Conservation (phyloP, 306 rosid species). For the Astragalus membranaceus region DNA sequence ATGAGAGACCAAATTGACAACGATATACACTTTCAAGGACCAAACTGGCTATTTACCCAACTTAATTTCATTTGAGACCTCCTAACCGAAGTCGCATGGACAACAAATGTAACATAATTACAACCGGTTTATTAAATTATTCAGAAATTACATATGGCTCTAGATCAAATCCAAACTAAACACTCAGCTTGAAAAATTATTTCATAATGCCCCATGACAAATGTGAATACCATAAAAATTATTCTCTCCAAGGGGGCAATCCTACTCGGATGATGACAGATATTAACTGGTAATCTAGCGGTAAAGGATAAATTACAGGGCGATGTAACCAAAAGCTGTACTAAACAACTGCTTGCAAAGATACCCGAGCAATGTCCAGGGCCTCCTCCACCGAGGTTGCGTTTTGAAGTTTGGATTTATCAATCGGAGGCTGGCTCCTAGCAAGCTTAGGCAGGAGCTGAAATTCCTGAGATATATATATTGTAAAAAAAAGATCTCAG, state of each 20-base stretch:
- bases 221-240: constrained; percentile 7
- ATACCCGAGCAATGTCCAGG: constrained; percentile 53
- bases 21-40: too few species aligned
- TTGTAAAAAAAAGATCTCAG: neutral
- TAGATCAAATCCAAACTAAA: constrained; percentile 2
- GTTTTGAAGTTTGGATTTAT: constrained; percentile 65
- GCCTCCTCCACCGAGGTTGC: constrained; percentile 88
- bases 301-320: constrained; percentile 16
- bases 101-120: too few species aligned
- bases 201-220: neutral
- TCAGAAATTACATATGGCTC: neutral
- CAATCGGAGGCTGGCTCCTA: constrained; percentile 65
- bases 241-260: constrained; percentile 9
- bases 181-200: neutral
- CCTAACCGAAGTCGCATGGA: too few species aligned
- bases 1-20: too few species aligned
- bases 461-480: constrained; percentile 53
- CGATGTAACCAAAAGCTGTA: neutral
- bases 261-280: neutral
- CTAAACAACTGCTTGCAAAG: constrained; percentile 37
- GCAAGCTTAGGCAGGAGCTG: constrained; percentile 86
- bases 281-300: constrained; percentile 16
- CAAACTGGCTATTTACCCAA: too few species aligned
- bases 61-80: too few species aligned
- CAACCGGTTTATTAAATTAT: neutral